Evolutionary conservation across 1,284 basidiomycete genomes (phyloP).

Genomic region (Papiliotrema flavescens): DNA sequence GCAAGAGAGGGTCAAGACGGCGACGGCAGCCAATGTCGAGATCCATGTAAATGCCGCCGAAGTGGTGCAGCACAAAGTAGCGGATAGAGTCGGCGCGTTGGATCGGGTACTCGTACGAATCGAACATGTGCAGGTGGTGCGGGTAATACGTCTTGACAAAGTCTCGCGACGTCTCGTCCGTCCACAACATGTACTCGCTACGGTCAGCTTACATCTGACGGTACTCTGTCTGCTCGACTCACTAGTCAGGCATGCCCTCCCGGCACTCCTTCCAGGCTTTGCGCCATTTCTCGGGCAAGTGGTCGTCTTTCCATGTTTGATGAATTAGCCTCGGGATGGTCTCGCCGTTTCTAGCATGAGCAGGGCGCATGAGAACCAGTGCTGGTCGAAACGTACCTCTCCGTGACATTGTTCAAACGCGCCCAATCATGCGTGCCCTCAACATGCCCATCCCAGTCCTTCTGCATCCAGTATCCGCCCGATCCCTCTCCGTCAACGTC

Average conservation of each 20-base stretch:
- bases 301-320: slow-evolving; percentile 96
- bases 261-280: slow-evolving; percentile 72
- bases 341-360: slow-evolving; percentile 51
- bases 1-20: slow-evolving; percentile 82
- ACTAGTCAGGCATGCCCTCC: slow-evolving; percentile 94
- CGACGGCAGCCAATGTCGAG: slow-evolving; percentile 92
- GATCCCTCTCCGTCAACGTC: slow-evolving; percentile 42
- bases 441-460: slow-evolving; percentile 44
- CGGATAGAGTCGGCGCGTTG: slow-evolving; percentile 97
- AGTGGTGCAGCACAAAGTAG: slow-evolving; percentile 94
- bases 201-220: slow-evolving; percentile 6
- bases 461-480: slow-evolving; percentile 46
- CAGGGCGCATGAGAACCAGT: background rate
- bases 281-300: slow-evolving; percentile 78
- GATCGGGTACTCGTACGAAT: slow-evolving; percentile 88
- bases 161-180: slow-evolving; percentile 80
- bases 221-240: no score
- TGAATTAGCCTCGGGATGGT: slow-evolving; percentile 90
- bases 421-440: slow-evolving; percentile 35
- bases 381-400: slow-evolving; percentile 28
- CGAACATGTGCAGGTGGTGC: slow-evolving; percentile 90
- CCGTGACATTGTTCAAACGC: slow-evolving; percentile 39
- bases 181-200: slow-evolving; percentile 90
- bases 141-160: slow-evolving; percentile 86
- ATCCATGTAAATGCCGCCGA: slow-evolving; percentile 94